Percentiles rank a stretch among this genome's conserved stretches.
Conservation (phyloP, 768 basidiomycete species). For the Termitomyces sp. region DNA sequence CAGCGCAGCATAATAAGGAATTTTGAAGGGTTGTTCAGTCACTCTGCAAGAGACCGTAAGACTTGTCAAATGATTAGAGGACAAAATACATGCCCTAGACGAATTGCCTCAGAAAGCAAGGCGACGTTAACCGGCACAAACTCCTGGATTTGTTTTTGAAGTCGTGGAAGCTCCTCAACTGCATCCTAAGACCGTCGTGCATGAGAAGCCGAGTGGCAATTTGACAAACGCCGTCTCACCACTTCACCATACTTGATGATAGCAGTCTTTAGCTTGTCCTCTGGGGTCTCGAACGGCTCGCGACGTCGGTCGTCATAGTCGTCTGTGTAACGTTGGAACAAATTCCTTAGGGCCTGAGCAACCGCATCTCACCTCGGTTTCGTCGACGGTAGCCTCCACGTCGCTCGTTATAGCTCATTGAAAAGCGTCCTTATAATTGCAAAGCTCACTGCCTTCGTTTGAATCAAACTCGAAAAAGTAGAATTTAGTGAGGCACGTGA, state of each 20-base stretch:
- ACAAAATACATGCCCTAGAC: slow-evolving; percentile 52
- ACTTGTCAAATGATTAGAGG: neutral
- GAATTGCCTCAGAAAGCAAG: slow-evolving; percentile 69
- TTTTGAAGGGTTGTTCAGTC: slow-evolving; percentile 93
- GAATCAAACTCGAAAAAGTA: too few species aligned
- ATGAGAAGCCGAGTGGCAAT: neutral
- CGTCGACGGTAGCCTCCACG: slow-evolving; percentile 46
- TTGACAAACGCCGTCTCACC: slow-evolving; percentile 40
- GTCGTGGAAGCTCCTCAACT: slow-evolving; percentile 60
- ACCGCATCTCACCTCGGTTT: slow-evolving; percentile 49
- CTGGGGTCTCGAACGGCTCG: slow-evolving; percentile 64
- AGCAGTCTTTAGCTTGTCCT: slow-evolving; percentile 62
- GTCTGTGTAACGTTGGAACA: slow-evolving; percentile 38
- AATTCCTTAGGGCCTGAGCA: slow-evolving; percentile 12
- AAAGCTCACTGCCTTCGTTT: too few species aligned
- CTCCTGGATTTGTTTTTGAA: slow-evolving; percentile 65
- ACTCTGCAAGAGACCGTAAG: slow-evolving; percentile 42
- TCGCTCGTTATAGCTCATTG: slow-evolving; percentile 57
- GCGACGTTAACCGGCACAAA: slow-evolving; percentile 56
- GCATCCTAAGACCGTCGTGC: slow-evolving; percentile 48
- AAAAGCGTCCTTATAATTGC: slow-evolving; percentile 18
- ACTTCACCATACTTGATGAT: slow-evolving; percentile 81
- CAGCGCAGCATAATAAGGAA: slow-evolving; percentile 82
- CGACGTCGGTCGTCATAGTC: slow-evolving; percentile 68
- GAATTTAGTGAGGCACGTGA: neutral